Conservation (phyloP, 371 early-diverging fungal species). For the Nematocida minor region DNA sequence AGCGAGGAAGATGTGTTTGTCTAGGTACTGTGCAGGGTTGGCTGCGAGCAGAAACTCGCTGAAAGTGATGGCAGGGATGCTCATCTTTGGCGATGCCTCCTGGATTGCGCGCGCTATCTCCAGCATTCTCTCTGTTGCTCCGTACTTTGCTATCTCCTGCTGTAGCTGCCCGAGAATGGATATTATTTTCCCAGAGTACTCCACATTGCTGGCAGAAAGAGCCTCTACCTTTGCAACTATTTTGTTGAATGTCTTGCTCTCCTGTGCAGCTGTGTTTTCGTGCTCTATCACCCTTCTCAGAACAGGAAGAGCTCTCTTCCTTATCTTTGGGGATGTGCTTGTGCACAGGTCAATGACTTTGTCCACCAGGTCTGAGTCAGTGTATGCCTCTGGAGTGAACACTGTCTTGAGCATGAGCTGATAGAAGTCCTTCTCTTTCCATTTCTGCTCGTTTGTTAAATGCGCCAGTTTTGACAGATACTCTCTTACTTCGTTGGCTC, state of each 20-base stretch:
- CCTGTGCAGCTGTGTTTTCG: background rate
- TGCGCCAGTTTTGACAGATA: background rate
- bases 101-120: background rate
- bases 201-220: background rate
- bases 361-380: slow-evolving; percentile 9
- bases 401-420: slow-evolving; percentile 32
- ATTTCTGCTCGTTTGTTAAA: background rate
- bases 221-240: slow-evolving; percentile 14
- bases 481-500: slow-evolving; percentile 2
- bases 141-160: slow-evolving; percentile 32
- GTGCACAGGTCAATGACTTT: background rate
- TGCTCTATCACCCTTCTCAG: slow-evolving; percentile 23
- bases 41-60: background rate
- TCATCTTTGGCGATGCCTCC: background rate
- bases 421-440: slow-evolving; percentile 18
- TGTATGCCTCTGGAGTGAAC: slow-evolving; percentile 31
- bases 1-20: background rate
- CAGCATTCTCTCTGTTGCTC: slow-evolving; percentile 5
- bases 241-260: slow-evolving; percentile 23
- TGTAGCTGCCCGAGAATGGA: slow-evolving; percentile 17
- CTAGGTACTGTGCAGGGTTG: background rate
- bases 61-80: slow-evolving; percentile 13
- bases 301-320: slow-evolving; percentile 35
- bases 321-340: background rate
- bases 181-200: slow-evolving; percentile 27